Base-by-base conservation (phyloP, 148 eudicot genomes). In the Fagopyrum esculentum region DNA sequence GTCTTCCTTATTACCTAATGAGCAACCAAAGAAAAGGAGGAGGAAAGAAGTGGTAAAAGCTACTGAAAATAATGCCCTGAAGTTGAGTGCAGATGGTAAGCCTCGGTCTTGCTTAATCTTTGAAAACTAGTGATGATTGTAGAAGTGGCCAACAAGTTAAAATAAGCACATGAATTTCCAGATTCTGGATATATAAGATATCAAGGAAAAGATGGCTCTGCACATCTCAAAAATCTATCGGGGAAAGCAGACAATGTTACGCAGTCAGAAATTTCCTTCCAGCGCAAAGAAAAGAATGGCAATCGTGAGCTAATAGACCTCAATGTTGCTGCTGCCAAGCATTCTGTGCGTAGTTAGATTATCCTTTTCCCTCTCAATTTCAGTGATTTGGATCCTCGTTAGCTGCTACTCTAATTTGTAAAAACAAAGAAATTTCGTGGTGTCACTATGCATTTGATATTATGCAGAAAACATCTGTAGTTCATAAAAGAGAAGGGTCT, bases 401-500 rank as follows among this genome's bases (percentile, higher is more conserved):
- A 40, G 47, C 19, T 66, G 47, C 71, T 46, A 40, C 71, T 66
- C 45, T 29, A 12, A 6, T 35, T 40, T 40, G 15, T 12, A 40
- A 43, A 35, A 66, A 19, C 6, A 22, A 40, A 66, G 3, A 35
- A 66, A 66, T 66, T 7, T 66, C 12, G 19, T 15, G 6, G 45
- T 66, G 47, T 12, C 17, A 66, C 13, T 15, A 40, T 66, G 19
- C 22, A 47, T 17, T 71, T 56, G 44, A 49, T 76, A 40, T 73
- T 75, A 66, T 77, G 83, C 92, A 89, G 99, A 90, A 87, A 83
- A 79, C 68, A 74, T 79, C 89, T 17, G 73, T 74, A 45, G 19
- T 73, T 77, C 90, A 85, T 74, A 88, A 82, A 77, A 91, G 85
- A 84, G 97, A 94, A 69, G 97, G 93, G 74, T 90, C 96, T 57